These are phyloP conservation scores for Globisporangium irregulare DNA, from an alignment of 352 stramenopile genomes.

Conservation along the genomic window DNA sequence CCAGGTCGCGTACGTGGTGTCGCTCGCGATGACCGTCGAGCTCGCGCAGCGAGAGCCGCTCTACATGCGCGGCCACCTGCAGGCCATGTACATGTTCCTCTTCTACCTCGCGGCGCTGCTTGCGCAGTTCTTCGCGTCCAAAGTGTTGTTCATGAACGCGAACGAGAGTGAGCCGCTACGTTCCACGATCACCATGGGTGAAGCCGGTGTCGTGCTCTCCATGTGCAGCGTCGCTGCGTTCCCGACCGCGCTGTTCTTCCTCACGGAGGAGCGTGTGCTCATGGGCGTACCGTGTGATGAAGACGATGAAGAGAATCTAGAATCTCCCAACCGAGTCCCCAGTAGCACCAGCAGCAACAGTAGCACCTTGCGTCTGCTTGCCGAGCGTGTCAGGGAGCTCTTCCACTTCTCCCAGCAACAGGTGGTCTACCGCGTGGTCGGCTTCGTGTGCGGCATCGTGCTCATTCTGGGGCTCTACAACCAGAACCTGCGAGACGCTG, in stretches of 20 bases:
- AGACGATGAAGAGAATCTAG: neutral
- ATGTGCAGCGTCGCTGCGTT: conserved; percentile 24
- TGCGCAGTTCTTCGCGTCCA: conserved; percentile 26
- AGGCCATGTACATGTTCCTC: conserved; percentile 38
- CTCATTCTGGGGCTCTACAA: conserved; percentile 39
- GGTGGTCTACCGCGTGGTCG: conserved; percentile 44
- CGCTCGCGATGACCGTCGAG: conserved; percentile 43
- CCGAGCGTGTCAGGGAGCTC: conserved; percentile 30
- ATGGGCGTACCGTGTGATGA: neutral
- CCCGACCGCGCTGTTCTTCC: conserved; percentile 31
- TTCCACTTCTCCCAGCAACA: conserved; percentile 57
- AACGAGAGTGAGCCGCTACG: conserved; percentile 17
- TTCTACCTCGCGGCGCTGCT: conserved; percentile 33
- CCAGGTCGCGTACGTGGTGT: conserved; percentile 39
- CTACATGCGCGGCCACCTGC: conserved; percentile 41
- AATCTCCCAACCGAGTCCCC: neutral
- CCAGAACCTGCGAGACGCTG: conserved; percentile 26
- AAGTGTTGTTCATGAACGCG: conserved; percentile 23
- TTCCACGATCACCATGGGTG: conserved; percentile 24
- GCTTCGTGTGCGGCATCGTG: conserved; percentile 44
- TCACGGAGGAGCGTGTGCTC: conserved; percentile 30
- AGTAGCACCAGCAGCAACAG: neutral
- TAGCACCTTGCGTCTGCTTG: conserved; percentile 21
- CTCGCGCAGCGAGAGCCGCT: conserved; percentile 53
- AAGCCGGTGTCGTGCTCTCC: conserved; percentile 19